These are phyloP conservation scores for Xerophyta viscosa DNA, from an alignment of 106 monocot species.

Conservation along the genomic window DNA sequence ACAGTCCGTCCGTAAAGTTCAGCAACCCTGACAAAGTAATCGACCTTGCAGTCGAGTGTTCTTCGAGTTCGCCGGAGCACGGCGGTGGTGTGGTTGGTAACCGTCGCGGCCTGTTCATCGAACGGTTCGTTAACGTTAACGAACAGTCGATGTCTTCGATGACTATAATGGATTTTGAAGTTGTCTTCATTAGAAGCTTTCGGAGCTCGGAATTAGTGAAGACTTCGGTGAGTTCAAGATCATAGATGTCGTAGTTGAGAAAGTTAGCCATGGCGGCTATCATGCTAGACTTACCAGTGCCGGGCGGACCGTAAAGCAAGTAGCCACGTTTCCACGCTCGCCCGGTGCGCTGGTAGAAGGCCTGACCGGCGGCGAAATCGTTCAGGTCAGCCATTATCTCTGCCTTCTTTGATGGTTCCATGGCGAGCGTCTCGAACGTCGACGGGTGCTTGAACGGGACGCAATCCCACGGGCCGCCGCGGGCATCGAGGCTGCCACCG, in stretches of 20 bases:
- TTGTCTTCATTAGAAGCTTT: slow-evolving; percentile 82
- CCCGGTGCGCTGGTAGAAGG: slow-evolving; percentile 57
- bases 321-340: slow-evolving; percentile 87
- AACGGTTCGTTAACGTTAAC: slow-evolving; percentile 32
- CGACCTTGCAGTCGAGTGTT: slow-evolving; percentile 5
- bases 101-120: not conserved
- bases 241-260: slow-evolving; percentile 81
- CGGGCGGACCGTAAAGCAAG: slow-evolving; percentile 73
- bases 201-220: slow-evolving; percentile 75
- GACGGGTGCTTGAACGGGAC: slow-evolving; percentile 93
- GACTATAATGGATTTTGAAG: slow-evolving; percentile 76
- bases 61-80: not conserved
- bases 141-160: slow-evolving; percentile 97
- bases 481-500: slow-evolving; percentile 42
- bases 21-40: slow-evolving; percentile 71
- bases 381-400: slow-evolving; percentile 49
- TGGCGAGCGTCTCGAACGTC: slow-evolving; percentile 86
- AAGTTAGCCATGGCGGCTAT: slow-evolving; percentile 88
- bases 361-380: slow-evolving; percentile 35
- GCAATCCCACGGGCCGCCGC: slow-evolving; percentile 70
- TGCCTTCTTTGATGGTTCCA: slow-evolving; percentile 50
- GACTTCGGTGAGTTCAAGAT: slow-evolving; percentile 84
- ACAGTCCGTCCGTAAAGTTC: slow-evolving; percentile 79
- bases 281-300: slow-evolving; percentile 91
- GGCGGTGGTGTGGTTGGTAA: not conserved